phyloP scores from a whole-genome alignment of 2,329 filamentous ascomycete genomes.

The Daldinia eschscholtzii region DNA sequence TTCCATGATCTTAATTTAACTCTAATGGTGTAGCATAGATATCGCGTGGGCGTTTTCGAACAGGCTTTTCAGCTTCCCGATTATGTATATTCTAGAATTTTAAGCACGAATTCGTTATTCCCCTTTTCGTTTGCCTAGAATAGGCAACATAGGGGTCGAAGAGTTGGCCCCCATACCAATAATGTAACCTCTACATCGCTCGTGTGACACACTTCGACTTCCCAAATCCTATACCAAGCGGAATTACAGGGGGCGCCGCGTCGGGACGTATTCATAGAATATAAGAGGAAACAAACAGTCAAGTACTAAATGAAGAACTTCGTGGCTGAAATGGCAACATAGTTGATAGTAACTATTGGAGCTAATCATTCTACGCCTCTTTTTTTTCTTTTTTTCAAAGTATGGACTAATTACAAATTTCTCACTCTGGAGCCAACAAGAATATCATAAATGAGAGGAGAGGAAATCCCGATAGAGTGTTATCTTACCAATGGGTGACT shows the following conservation, averaged over 20 bases:
- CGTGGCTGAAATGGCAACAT: not conserved
- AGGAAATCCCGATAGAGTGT: slow-evolving; percentile 1
- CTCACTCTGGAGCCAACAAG: not conserved
- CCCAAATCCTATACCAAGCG: no score
- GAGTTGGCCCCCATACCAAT: not conserved
- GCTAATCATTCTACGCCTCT: not conserved
- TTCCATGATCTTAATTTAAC: not conserved
- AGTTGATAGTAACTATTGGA: not conserved
- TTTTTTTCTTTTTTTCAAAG: not conserved
- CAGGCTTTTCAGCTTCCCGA: not conserved
- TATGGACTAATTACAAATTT: not conserved
- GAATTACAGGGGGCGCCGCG: no score
- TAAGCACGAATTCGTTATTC: not conserved
- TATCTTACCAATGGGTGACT: not conserved
- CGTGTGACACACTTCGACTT: no score
- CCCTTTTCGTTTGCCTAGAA: not conserved
- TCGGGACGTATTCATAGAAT: not conserved
- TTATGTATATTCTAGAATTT: not conserved
- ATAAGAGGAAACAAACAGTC: not conserved
- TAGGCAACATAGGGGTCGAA: not conserved
- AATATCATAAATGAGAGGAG: not conserved
- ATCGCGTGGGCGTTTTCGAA: not conserved
- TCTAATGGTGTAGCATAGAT: not conserved
- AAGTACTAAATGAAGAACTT: not conserved
- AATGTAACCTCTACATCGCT: not conserved